Base-by-base conservation (phyloP, 2,329 filamentous ascomycete species). In the Cladosporium sp. region DNA sequence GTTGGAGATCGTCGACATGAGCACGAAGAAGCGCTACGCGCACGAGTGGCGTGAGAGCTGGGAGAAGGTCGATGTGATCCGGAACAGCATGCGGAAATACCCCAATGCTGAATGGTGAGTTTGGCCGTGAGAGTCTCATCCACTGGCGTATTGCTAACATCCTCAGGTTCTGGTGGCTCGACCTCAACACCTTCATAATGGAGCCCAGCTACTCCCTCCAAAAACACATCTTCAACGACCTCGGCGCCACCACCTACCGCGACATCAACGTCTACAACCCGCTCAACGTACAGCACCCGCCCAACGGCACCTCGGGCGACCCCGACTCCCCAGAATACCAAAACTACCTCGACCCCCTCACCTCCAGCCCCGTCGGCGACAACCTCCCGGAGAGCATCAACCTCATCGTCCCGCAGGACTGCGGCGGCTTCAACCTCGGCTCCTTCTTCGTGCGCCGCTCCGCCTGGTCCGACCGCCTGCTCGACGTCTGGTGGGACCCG, bases 21-120 rank as follows among this genome's bases (percentile, higher is more conserved):
- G 90, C 74, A 95, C 91, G 50, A 95, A 96, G 80, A 97, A 96
- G 74, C 84, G 91, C 60, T 98, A 98, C 68, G 92, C 93, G 28
- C 93, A 98, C 72, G 93, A 98, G 72, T 98, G 93, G 93, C 83
- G 93, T 65, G 93, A 98, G 73, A 95, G 92, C 69, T 98, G 93
- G 93, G 93, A 98, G 73, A 98, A 97, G 77, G 91, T 96, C 56
- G 93, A 98, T 69, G 89, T 89, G 40, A 83, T 98, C 63, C 84
- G 92, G 56, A 87, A 89, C 56, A 84, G 86, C 42, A 85, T 98
- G 79, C 82, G 84, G 67, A 96, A 96, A 70, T 96, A 97, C 66
- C 93, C 93, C 28, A 80, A 95, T 58, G 93, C 92, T 33, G 92
- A 98, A 76, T 98, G 93, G 93, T 95, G 77, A 71, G 84, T 72